phyloP scores from a whole-genome alignment of 75 land plant species.

The Picea glauca region DNA sequence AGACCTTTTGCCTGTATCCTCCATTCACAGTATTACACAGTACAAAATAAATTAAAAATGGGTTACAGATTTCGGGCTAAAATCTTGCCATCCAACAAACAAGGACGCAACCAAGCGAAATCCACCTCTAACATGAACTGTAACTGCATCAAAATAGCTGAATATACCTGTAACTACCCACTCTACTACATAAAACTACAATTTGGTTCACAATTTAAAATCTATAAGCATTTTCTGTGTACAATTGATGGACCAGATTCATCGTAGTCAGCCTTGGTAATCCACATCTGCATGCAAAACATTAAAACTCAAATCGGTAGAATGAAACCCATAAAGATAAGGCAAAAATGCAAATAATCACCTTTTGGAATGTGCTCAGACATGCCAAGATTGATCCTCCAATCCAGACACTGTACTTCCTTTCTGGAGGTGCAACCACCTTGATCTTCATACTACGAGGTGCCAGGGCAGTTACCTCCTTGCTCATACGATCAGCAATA shows the following conservation, averaged over 20 bases:
- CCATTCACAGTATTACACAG: constrained; percentile 3
- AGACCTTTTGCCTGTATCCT: neutral
- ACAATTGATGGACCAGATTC: too few relatives aligned
- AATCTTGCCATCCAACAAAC: constrained; percentile 9
- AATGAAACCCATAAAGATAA: neutral
- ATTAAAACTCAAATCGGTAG: too few relatives aligned
- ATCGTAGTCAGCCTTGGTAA: constrained; percentile 20
- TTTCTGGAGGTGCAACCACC: too few relatives aligned
- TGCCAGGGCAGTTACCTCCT: constrained; percentile 47
- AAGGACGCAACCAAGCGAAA: neutral
- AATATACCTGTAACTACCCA: neutral
- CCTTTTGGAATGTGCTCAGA: constrained; percentile 72
- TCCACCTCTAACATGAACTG: neutral
- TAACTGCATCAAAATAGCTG: neutral
- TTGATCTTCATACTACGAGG: constrained; percentile 1
- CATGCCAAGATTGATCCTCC: constrained; percentile 61
- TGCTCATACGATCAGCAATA: constrained; percentile 25
- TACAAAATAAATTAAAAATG: neutral
- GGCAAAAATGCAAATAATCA: constrained; percentile 6
- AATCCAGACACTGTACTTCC: too few relatives aligned
- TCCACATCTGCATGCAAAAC: constrained; percentile 27
- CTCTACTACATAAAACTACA: neutral
- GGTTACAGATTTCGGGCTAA: neutral
- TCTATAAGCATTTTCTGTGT: neutral
- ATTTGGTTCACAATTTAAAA: neutral